Percentiles rank a stretch among this genome's conserved stretches.
Conservation (phyloP, 345 rosid genomes). For the Salix exigua region DNA sequence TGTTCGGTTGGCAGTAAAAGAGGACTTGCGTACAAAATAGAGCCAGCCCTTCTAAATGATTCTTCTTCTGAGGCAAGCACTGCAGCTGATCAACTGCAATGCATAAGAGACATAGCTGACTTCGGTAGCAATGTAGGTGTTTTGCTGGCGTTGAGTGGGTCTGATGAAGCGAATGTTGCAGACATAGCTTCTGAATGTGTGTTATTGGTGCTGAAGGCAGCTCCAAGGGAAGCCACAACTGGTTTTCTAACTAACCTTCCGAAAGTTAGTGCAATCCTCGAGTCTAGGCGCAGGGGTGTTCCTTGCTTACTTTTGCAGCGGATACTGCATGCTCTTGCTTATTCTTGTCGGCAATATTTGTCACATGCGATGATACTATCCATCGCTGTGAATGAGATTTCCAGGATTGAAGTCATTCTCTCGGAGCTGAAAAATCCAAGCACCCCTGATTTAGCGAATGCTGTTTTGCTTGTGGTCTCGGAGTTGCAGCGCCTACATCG, state of each 20-base stretch:
- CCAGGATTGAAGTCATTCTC: slow-evolving; percentile 54
- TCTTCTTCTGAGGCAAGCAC: slow-evolving; percentile 37
- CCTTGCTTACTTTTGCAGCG: slow-evolving; percentile 57
- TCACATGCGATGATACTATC: slow-evolving; percentile 87
- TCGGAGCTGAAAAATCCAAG: slow-evolving; percentile 62
- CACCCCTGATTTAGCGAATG: slow-evolving; percentile 44
- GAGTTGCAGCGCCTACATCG: slow-evolving; percentile 82
- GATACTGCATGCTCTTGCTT: slow-evolving; percentile 70
- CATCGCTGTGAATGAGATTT: slow-evolving; percentile 54
- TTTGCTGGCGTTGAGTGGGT: slow-evolving; percentile 54
- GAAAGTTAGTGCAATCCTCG: slow-evolving; percentile 60
- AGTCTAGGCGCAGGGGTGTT: slow-evolving; percentile 46
- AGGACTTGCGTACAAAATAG: slow-evolving; percentile 44
- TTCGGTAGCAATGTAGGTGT: slow-evolving; percentile 68
- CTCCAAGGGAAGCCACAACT: slow-evolving; percentile 89
- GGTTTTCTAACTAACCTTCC: slow-evolving; percentile 79
- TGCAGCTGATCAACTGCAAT: slow-evolving; percentile 47
- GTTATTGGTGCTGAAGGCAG: slow-evolving; percentile 63
- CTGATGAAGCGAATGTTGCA: slow-evolving; percentile 42
- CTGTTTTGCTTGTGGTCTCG: slow-evolving; percentile 51
- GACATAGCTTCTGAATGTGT: slow-evolving; percentile 87
- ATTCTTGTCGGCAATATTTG: slow-evolving; percentile 72
- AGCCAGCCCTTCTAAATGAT: slow-evolving; percentile 61
- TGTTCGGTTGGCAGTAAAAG: slow-evolving; percentile 53
- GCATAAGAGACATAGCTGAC: slow-evolving; percentile 72